Percentiles rank a stretch among this genome's conserved stretches.
phyloP scores from a whole-genome alignment of 352 stramenopile species.

The Phytophthora multivora region DNA sequence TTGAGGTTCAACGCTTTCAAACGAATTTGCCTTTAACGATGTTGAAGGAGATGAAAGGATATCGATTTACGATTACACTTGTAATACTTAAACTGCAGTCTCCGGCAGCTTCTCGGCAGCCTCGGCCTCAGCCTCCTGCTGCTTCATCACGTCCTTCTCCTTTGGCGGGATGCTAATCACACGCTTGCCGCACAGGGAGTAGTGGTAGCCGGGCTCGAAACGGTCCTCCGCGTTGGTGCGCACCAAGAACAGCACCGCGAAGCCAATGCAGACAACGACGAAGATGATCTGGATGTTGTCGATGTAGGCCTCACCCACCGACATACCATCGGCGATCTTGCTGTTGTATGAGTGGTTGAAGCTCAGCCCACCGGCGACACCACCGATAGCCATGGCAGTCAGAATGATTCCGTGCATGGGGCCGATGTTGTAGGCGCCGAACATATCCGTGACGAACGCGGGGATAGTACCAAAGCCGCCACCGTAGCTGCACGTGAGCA shows the following conservation, averaged over 20 bases:
- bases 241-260: constrained; percentile 64
- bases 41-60: constrained; percentile 8
- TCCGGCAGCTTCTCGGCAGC: constrained; percentile 22
- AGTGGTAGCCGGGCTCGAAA: constrained; percentile 74
- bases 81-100: constrained; percentile 41
- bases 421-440: constrained; percentile 79
- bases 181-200: constrained; percentile 60
- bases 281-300: constrained; percentile 80
- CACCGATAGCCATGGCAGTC: constrained; percentile 76
- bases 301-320: constrained; percentile 65
- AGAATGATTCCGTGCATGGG: constrained; percentile 60
- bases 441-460: constrained; percentile 83
- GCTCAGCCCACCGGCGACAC: constrained; percentile 70
- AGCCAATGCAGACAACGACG: constrained; percentile 61
- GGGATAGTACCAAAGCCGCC: constrained; percentile 78
- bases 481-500: constrained; percentile 79
- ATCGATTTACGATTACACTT: constrained; percentile 35
- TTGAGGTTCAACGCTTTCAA: background rate
- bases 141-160: constrained; percentile 34
- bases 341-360: constrained; percentile 67
- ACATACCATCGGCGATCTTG: constrained; percentile 46
- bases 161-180: constrained; percentile 69
- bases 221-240: constrained; percentile 71
- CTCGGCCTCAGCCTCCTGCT: constrained; percentile 22
- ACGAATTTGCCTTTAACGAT: background rate